Evolutionary conservation across 2,329 filamentous ascomycete genomes (phyloP).

Genomic region (Arthrocladium fulminans): DNA sequence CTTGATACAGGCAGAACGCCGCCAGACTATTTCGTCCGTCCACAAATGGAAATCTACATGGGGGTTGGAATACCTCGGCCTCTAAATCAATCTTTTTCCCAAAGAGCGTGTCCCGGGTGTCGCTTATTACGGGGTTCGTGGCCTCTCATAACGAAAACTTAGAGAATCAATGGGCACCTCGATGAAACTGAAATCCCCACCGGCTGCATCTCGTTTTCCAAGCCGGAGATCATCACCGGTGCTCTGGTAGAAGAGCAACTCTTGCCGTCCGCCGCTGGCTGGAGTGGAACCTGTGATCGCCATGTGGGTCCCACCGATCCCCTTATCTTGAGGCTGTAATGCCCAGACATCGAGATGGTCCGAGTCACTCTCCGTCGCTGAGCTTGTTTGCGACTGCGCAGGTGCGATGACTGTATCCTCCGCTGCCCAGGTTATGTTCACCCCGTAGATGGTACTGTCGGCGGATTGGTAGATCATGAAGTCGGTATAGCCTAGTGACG

Average conservation of each 20-base stretch:
- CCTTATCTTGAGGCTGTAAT: background rate
- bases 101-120: too few relatives aligned
- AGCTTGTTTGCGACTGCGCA: background rate
- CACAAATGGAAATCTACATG: too few relatives aligned
- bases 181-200: slow-evolving; percentile 2
- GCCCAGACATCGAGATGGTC: background rate
- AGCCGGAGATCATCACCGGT: background rate
- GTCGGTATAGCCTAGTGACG: slow-evolving; percentile 6
- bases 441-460: slow-evolving; percentile 1
- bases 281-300: slow-evolving; percentile 3
- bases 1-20: too few relatives aligned
- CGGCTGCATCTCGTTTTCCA: background rate
- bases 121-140: too few relatives aligned
- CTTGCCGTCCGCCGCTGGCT: background rate
- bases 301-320: slow-evolving; percentile 2
- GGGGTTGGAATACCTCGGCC: too few relatives aligned
- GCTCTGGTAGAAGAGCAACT: slow-evolving; percentile 1
- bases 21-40: too few relatives aligned
- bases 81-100: too few relatives aligned
- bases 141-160: too few relatives aligned
- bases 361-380: background rate
- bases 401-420: slow-evolving; percentile 4
- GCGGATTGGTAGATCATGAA: background rate
- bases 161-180: background rate
- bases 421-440: slow-evolving; percentile 5